These are phyloP conservation scores for Neofusicoccum laricinum DNA, from an alignment of 2,329 filamentous ascomycete species.

Conservation along the genomic window DNA sequence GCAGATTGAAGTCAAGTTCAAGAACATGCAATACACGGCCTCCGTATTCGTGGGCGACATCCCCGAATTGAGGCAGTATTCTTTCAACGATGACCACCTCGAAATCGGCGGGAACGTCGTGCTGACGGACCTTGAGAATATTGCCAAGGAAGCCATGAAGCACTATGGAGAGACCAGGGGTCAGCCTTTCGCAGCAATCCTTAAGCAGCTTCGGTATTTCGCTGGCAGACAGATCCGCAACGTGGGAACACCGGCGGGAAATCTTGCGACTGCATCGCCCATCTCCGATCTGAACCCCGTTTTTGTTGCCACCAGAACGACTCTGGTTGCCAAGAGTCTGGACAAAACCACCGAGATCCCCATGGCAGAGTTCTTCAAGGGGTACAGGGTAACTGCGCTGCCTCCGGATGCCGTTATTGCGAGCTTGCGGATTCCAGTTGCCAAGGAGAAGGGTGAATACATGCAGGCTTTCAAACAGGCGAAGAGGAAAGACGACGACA, in stretches of 20 bases:
- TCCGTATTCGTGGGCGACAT: constrained; percentile 95
- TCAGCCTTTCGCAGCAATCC: constrained; percentile 85
- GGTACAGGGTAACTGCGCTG: constrained; percentile 82
- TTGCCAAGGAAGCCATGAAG: constrained; percentile 74
- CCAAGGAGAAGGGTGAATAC: constrained; percentile 72
- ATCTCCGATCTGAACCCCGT: constrained; percentile 97
- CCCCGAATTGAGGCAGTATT: constrained; percentile 78
- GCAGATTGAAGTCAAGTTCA: constrained; percentile 98
- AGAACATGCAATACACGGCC: constrained; percentile 82
- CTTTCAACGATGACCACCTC: constrained; percentile 74
- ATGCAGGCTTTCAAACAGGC: constrained; percentile 93
- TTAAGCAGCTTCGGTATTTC: constrained; percentile 93
- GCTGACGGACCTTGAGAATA: constrained; percentile 83
- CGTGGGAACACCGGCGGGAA: constrained; percentile 94
- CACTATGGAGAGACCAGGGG: constrained; percentile 69
- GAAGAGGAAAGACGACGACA: constrained; percentile 96
- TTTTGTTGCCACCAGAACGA: constrained; percentile 80
- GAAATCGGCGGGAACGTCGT: constrained; percentile 92
- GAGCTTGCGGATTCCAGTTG: constrained; percentile 79
- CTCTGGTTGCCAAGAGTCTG: constrained; percentile 75
- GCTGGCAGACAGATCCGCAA: constrained; percentile 94
- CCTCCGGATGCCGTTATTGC: constrained; percentile 80
- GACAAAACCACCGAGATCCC: constrained; percentile 77
- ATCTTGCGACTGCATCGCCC: constrained; percentile 88
- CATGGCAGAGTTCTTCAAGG: constrained; percentile 89